phyloP scores from a whole-genome alignment of 1,139 yeast species.

The Kluyveromyces marxianus region DNA sequence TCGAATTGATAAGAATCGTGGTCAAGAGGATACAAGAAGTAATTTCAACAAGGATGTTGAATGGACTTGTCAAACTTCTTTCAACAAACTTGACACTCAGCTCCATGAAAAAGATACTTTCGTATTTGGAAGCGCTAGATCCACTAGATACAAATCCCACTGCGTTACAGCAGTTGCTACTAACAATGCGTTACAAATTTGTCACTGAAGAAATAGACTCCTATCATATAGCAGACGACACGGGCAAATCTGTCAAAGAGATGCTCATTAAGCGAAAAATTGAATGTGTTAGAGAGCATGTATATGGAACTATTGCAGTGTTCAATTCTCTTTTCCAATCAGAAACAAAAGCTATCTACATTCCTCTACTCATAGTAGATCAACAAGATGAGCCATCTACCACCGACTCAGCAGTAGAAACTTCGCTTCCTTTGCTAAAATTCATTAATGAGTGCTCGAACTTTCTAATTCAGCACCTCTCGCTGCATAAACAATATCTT shows the following conservation, averaged over 20 bases:
- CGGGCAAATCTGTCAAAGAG: constrained; percentile 40
- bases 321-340: constrained; percentile 17
- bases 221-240: constrained; percentile 40
- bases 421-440: constrained; percentile 22
- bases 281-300: constrained; percentile 71
- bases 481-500: constrained; percentile 11
- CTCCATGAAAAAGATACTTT: constrained; percentile 66
- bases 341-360: constrained; percentile 10
- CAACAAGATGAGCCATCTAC: not conserved
- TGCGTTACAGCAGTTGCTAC: constrained; percentile 37
- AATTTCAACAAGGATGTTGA: constrained; percentile 51
- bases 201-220: constrained; percentile 52
- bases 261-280: constrained; percentile 70
- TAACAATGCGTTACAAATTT: constrained; percentile 52
- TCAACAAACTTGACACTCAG: constrained; percentile 74
- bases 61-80: constrained; percentile 58
- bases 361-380: constrained; percentile 12
- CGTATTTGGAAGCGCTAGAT: constrained; percentile 63
- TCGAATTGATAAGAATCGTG: constrained; percentile 49
- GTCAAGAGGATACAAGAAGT: constrained; percentile 49
- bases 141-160: constrained; percentile 34
- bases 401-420: constrained; percentile 9
- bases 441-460: constrained; percentile 22
- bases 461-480: constrained; percentile 15
- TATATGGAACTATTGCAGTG: constrained; percentile 23